phyloP scores from a whole-genome alignment of 805 yeast species.

The Lipomyces kockii region DNA sequence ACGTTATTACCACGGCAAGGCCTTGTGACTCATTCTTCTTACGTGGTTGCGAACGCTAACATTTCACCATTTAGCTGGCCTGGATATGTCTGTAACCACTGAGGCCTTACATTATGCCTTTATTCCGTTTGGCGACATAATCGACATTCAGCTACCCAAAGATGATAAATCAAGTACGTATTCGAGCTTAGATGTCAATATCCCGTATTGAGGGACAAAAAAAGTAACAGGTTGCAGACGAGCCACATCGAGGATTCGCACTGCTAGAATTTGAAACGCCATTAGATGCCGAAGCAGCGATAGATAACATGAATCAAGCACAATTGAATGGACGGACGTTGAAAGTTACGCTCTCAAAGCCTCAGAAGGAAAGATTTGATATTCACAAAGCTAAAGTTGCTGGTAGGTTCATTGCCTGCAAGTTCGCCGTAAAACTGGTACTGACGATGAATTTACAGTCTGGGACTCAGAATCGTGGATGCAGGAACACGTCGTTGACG shows the following conservation, averaged over 20 bases:
- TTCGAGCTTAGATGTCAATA: not conserved
- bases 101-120: constrained; percentile 39
- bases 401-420: constrained; percentile 16
- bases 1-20: constrained; percentile 5
- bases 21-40: not conserved
- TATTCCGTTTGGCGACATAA: constrained; percentile 44
- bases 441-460: constrained; percentile 14
- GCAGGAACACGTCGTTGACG: constrained; percentile 29
- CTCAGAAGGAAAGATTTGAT: constrained; percentile 30
- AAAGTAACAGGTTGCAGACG: constrained; percentile 13
- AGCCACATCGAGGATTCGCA: constrained; percentile 39
- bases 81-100: constrained; percentile 31
- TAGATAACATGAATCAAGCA: constrained; percentile 44
- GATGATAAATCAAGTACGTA: constrained; percentile 31
- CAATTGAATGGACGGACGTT: constrained; percentile 40
- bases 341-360: constrained; percentile 37
- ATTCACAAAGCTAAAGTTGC: constrained; percentile 27
- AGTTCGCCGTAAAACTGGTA: not conserved
- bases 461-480: constrained; percentile 35
- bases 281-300: constrained; percentile 45
- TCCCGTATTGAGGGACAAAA: not conserved
- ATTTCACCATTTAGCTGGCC: constrained; percentile 26
- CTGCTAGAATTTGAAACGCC: constrained; percentile 41
- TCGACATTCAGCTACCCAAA: constrained; percentile 36
- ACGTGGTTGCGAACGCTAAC: not conserved